A percentile compares a stretch with the other conserved stretches of the same genome.
Conservation (phyloP, 2,329 filamentous ascomycete genomes). For the Venturia nashicola region DNA sequence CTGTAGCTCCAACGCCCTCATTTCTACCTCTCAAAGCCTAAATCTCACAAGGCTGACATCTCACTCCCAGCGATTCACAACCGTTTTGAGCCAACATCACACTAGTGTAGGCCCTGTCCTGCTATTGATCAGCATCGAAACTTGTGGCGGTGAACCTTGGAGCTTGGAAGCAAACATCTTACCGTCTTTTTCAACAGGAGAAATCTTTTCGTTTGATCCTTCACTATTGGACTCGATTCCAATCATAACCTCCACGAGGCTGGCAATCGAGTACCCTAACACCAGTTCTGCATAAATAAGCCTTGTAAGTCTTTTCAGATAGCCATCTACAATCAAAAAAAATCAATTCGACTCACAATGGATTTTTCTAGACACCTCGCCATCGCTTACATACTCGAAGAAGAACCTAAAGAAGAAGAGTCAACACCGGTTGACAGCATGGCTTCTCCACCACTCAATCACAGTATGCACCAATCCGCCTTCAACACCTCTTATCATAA, state of each 20-base stretch:
- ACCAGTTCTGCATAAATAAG: not conserved
- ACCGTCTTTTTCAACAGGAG: not conserved
- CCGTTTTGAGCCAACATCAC: not conserved
- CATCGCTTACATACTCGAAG: not conserved
- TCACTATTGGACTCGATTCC: too few species aligned
- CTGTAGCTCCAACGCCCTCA: too few species aligned
- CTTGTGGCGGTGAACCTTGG: not conserved
- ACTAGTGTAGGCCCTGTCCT: not conserved
- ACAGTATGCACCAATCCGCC: constrained; percentile 1
- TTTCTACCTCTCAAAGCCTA: not conserved
- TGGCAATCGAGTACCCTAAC: not conserved
- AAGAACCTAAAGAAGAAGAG: not conserved
- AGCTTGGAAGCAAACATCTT: not conserved
- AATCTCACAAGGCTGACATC: not conserved
- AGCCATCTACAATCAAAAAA: not conserved
- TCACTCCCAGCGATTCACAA: not conserved
- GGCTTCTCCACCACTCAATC: not conserved
- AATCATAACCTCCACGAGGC: not conserved
- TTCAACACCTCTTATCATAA: not conserved
- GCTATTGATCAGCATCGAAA: not conserved
- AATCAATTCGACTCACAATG: not conserved
- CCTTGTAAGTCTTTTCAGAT: not conserved
- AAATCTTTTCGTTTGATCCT: not conserved
- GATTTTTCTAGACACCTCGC: not conserved
- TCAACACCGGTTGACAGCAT: not conserved